Evolutionary conservation across 2,329 filamentous ascomycete genomes (phyloP), one percentile per base, ranked within the genome.

Genomic region (Fusarium caatingaense): DNA sequence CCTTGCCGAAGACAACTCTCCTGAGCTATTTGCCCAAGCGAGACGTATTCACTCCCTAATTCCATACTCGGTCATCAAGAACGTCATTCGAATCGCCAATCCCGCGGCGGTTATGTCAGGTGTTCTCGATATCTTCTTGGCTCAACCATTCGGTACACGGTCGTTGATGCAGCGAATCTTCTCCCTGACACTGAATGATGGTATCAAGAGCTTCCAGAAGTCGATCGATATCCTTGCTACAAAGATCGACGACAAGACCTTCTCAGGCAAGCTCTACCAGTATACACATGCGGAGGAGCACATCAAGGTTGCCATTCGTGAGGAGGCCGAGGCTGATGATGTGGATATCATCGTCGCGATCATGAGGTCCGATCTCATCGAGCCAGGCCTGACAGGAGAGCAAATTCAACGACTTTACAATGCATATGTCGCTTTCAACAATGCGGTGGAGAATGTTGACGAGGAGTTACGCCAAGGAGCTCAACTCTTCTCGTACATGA

Each of bases 101-200:
- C 96, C 96, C 4, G 95, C 95, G 1, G 93, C 94, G 8, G 96
- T 99, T 70, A 98, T 99, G 95, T 93, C 92, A n/a, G 92, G 92
- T 21, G 91, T 98, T 46, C 86, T 99, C 23, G 96, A 99, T 78
- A 87, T 99, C 47, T 99, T 99, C 83, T 86, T 98, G 63, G 95
- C 96, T 10, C 96, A 98, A 74, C 96, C 96, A 0, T 97, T 98
- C 66, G 95, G 95, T 21, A 87, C 94, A 1, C 89, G 94, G 55
- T 98, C 94, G 13, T 84, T 99, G 13, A 88, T 99, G 81, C 96
- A 99, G 80, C 89, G 95, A 23, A 98, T 99, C 65, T 98, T 99
- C 77, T 93, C 93, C 1, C 87, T 97, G 78, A 95, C 95, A 1
- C 86, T 99, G 25, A 90, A 95, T 66, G 96, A 99, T 74, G 94